phyloP scores from a whole-genome alignment of 371 early-diverging fungal genomes.

The Rhizomucor miehei region DNA sequence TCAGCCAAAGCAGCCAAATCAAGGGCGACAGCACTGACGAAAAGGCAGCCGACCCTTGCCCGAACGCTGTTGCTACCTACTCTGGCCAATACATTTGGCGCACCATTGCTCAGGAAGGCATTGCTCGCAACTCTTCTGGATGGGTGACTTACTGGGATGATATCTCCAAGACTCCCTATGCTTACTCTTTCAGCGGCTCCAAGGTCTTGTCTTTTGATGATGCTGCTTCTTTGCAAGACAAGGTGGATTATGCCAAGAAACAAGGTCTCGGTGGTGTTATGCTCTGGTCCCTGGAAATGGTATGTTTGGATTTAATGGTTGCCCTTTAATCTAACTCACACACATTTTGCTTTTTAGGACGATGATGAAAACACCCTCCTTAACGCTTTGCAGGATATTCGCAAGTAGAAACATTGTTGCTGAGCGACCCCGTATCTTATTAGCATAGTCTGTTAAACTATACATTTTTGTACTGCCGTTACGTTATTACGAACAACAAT shows the following conservation, averaged over 20 bases:
- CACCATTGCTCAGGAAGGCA: conserved; percentile 16
- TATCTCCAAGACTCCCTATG: conserved; percentile 52
- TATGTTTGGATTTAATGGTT: conserved; percentile 3
- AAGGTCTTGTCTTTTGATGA: conserved; percentile 62
- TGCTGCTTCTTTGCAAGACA: conserved; percentile 40
- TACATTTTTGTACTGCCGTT: too few species aligned
- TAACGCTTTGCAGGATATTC: conserved; percentile 31
- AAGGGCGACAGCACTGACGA: conserved; percentile 22
- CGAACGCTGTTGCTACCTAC: conserved; percentile 8
- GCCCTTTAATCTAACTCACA: not conserved
- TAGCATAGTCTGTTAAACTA: too few species aligned
- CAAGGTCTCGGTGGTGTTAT: conserved; percentile 54
- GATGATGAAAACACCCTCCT: conserved; percentile 27
- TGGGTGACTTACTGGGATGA: conserved; percentile 36
- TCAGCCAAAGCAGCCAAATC: conserved; percentile 10
- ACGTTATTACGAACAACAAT: too few species aligned
- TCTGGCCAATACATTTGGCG: conserved; percentile 29
- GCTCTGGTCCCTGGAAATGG: conserved; percentile 59
- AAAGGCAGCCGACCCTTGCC: conserved; percentile 14
- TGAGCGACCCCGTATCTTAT: too few species aligned
- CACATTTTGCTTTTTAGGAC: conserved; percentile 18
- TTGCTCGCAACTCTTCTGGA: conserved; percentile 21
- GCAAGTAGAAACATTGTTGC: conserved; percentile 7
- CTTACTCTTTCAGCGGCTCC: conserved; percentile 42
- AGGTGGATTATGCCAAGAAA: conserved; percentile 46